phyloP scores from a whole-genome alignment of 257 asterid genomes.

The Solanum tarijense region DNA sequence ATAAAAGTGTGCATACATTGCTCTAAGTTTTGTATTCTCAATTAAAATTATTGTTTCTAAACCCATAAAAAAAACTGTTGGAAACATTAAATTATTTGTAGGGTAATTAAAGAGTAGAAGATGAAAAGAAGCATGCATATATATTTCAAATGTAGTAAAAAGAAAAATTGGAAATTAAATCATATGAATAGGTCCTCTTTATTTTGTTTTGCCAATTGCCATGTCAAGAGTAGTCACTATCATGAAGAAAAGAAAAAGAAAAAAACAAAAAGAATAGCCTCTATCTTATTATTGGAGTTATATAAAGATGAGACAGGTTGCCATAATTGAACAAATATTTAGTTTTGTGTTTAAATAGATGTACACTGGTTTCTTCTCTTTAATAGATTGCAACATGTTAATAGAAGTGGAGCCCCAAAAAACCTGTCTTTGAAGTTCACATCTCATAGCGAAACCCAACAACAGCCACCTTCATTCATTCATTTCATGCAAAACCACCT shows the following conservation, averaged over 20 bases:
- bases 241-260: background rate
- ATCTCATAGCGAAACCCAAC: slow-evolving; percentile 8
- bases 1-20: background rate
- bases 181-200: slow-evolving; percentile 18
- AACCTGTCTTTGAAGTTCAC: slow-evolving; percentile 10
- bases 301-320: background rate
- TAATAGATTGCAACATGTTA: slow-evolving; percentile 17
- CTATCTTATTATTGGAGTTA: background rate
- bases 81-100: background rate
- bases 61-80: background rate
- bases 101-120: background rate
- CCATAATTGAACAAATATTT: background rate
- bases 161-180: background rate
- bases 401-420: slow-evolving; percentile 9
- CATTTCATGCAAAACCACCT: slow-evolving; percentile 16
- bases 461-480: slow-evolving; percentile 23
- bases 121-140: background rate
- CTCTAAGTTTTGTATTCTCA: background rate
- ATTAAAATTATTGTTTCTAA: background rate
- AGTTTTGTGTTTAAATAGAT: slow-evolving; percentile 9
- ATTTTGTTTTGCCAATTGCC: slow-evolving; percentile 25
- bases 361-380: slow-evolving; percentile 2
- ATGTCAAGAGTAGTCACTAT: slow-evolving; percentile 33
- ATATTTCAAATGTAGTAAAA: background rate
- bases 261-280: background rate